Evolutionary conservation across 2,329 filamentous ascomycete species (phyloP), one percentile per base, ranked within the genome.

Genomic region (Shiraia sp.): DNA sequence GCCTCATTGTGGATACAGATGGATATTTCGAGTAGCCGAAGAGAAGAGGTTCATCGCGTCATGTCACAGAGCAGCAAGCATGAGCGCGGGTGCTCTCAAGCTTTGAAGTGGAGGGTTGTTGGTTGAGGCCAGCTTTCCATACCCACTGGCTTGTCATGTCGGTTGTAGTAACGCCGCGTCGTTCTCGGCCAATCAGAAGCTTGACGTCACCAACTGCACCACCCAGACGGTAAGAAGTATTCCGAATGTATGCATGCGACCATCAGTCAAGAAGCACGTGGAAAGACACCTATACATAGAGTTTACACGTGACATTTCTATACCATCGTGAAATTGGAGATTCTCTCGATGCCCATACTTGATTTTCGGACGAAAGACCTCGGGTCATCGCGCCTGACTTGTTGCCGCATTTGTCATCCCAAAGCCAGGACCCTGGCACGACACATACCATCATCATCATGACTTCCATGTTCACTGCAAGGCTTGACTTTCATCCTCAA

Each of bases 41-140:
- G 34, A 35, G 39, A 24, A 40, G 49, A 49, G 27, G 48, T 39
- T 68, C 65, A 69, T 68, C 19, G 59, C 63, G 59, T 57, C 59
- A 64, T 59, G 13, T 55, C 40, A 55, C 13, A 40, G 24, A 32
- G 32, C 15, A 37, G 35, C 35, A 39, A 38, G 44, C 36, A 58
- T 47, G 41, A 17, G 47, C 32, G 52, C 47, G 33, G 45, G 40
- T 47, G 33, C 44, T 30, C 30, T 30, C 31, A 28, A 29, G 29
- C 32, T 45, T 47, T 47, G 39, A 51, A 53, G 39, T 50, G 53
- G 47, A 41, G 36, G 36, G 47, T 60, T 56, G 51, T 55, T 55
- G 51, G 44, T 37, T 60, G 53, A 68, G 59, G 65, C 62, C 63
- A 68, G 62, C 59, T 67, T 65, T 59, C 53, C 53, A 53, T 45